These are phyloP conservation scores for Helianthus annuus DNA, from an alignment of 129 eudicot genomes.

Conservation along the genomic window HanXRQr2.0-SUNRISE NC_035433.2:91221673-91222172, in stretches of 20 bases:
- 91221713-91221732: constrained; percentile 76
- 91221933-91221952: constrained; percentile 50
- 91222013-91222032: constrained; percentile 67
- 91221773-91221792: constrained; percentile 78
- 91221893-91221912: constrained; percentile 27
- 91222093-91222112: constrained; percentile 58
- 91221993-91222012: constrained; percentile 55
- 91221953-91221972: constrained; percentile 49
- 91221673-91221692: not conserved
- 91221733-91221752: constrained; percentile 83
- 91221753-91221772: constrained; percentile 69
- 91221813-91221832: constrained; percentile 75
- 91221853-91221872: constrained; percentile 56
- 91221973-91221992: constrained; percentile 38
- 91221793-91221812: constrained; percentile 68
- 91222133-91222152: constrained; percentile 67
- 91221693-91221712: not conserved
- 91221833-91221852: constrained; percentile 78
- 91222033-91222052: constrained; percentile 66
- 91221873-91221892: constrained; percentile 31
- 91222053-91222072: constrained; percentile 76
- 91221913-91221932: constrained; percentile 40
- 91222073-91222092: constrained; percentile 52
- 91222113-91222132: constrained; percentile 32
- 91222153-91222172: constrained; percentile 76